Conservation (phyloP, 805 yeast genomes). For the Candida koratica region DNA sequence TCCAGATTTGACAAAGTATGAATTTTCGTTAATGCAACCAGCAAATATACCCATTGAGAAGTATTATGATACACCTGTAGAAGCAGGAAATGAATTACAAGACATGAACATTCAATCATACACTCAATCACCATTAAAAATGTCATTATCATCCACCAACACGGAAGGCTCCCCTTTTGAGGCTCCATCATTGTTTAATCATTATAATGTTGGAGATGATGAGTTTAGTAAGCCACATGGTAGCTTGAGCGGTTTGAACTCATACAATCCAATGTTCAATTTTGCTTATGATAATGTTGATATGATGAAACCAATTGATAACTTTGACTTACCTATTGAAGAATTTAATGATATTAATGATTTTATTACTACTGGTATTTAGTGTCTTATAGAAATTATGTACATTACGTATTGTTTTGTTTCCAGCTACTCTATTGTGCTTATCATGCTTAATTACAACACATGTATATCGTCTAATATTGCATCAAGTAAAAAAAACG, state of each 20-base stretch:
- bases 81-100: not conserved
- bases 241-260: not conserved
- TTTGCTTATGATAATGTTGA: slow-evolving; percentile 3
- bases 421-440: no score
- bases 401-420: no score
- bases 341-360: slow-evolving; percentile 13
- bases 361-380: slow-evolving; percentile 14
- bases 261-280: slow-evolving; percentile 2
- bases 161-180: slow-evolving; percentile 5
- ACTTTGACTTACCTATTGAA: slow-evolving; percentile 7
- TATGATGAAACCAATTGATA: slow-evolving; percentile 6
- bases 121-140: slow-evolving; percentile 6
- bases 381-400: slow-evolving; percentile 4
- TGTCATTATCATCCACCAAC: slow-evolving; percentile 3
- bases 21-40: slow-evolving; percentile 3
- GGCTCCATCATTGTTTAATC: slow-evolving; percentile 9
- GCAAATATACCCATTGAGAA: slow-evolving; percentile 3
- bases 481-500: no score
- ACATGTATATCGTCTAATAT: no score
- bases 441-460: no score
- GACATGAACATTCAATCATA: not conserved
- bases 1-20: slow-evolving; percentile 8
- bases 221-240: not conserved
- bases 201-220: slow-evolving; percentile 4
- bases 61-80: slow-evolving; percentile 2